Conservation (phyloP, 495 filamentous ascomycete genomes). For the Sporormia fimetaria region DNA sequence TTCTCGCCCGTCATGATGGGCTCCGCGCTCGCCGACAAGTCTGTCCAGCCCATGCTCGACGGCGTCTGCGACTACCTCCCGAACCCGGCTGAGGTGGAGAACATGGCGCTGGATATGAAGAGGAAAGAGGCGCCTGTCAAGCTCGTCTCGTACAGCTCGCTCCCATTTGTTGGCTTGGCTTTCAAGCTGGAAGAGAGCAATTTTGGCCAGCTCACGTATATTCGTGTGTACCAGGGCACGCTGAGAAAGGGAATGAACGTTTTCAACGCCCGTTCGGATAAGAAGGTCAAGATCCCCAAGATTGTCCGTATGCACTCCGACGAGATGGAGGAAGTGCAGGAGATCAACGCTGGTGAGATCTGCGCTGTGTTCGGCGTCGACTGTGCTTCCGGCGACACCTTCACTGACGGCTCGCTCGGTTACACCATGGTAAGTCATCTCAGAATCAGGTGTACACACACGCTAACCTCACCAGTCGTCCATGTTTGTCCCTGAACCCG, state of each 20-base stretch:
- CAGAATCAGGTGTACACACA: background rate
- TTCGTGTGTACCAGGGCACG: slow-evolving; percentile 93
- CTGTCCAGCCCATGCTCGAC: slow-evolving; percentile 93
- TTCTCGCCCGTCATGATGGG: slow-evolving; percentile 97
- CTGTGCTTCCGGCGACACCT: slow-evolving; percentile 95
- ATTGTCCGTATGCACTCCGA: slow-evolving; percentile 99
- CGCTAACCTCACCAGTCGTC: slow-evolving; percentile 43
- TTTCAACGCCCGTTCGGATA: slow-evolving; percentile 85
- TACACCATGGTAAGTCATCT: slow-evolving; percentile 59
- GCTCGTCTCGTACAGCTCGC: slow-evolving; percentile 80
- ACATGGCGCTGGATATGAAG: slow-evolving; percentile 74
- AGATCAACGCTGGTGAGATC: slow-evolving; percentile 92
- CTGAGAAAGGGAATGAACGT: slow-evolving; percentile 80
- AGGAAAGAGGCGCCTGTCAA: slow-evolving; percentile 68
- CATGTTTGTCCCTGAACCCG: slow-evolving; percentile 98
- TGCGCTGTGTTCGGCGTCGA: slow-evolving; percentile 98
- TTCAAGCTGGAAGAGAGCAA: slow-evolving; percentile 99
- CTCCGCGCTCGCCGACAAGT: slow-evolving; percentile 87
- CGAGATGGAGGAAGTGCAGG: slow-evolving; percentile 92
- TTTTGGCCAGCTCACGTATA: slow-evolving; percentile 96
- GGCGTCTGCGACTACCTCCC: slow-evolving; percentile 94
- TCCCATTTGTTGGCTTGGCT: slow-evolving; percentile 89
- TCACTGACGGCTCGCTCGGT: slow-evolving; percentile 86
- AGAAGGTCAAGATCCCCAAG: slow-evolving; percentile 92
- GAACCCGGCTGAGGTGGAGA: slow-evolving; percentile 82